These are phyloP conservation scores for Pseudevernia furfuracea DNA, from an alignment of 495 filamentous ascomycete species.

Conservation along the genomic window DNA sequence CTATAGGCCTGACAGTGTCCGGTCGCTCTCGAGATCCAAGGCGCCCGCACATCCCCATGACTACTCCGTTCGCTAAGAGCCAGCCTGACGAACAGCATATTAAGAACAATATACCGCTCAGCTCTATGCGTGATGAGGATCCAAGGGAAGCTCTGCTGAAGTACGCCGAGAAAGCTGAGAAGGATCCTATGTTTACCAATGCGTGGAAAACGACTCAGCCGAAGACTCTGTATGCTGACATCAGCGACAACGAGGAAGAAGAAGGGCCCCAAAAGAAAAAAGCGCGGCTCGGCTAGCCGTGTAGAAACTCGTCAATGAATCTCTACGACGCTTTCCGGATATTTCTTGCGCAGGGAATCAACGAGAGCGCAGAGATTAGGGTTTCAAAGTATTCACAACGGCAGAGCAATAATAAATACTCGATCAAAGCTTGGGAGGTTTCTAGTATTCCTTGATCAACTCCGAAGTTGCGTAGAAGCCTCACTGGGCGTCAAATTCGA, in stretches of 20 bases:
- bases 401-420: background rate
- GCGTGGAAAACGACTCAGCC: conserved; percentile 93
- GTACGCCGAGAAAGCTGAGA: conserved; percentile 90
- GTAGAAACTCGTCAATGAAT: background rate
- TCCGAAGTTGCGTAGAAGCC: background rate
- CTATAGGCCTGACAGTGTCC: conserved; percentile 67
- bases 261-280: conserved; percentile 62
- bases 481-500: background rate
- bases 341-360: background rate
- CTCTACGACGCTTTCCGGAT: background rate
- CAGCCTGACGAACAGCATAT: conserved; percentile 89
- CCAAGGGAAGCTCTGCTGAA: conserved; percentile 88
- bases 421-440: background rate
- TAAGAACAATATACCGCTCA: conserved; percentile 76
- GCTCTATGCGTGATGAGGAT: conserved; percentile 95
- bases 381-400: background rate
- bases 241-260: conserved; percentile 86
- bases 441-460: background rate
- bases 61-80: conserved; percentile 85
- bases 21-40: conserved; percentile 71
- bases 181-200: conserved; percentile 87
- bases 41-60: conserved; percentile 70
- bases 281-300: conserved; percentile 32
- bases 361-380: background rate
- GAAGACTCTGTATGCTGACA: conserved; percentile 79